These are phyloP conservation scores for Malassezia arunalokei DNA, from an alignment of 1,284 basidiomycete species.

Conservation along the genomic window DNA sequence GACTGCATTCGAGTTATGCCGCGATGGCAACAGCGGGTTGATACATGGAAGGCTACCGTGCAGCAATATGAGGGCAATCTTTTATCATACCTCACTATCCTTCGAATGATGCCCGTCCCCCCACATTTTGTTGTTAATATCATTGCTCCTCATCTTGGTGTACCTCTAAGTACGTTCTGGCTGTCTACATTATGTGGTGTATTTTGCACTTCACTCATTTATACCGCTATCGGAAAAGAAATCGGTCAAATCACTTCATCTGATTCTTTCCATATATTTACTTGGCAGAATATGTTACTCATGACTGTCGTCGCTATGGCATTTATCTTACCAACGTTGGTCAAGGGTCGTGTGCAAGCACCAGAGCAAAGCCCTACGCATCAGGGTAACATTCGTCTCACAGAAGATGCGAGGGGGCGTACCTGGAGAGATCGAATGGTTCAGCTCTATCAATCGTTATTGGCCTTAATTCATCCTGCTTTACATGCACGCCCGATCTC, in stretches of 20 bases:
- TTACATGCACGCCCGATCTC: not conserved
- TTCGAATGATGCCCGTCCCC: conserved; percentile 66
- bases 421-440: not conserved
- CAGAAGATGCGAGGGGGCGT: not conserved
- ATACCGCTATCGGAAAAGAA: conserved; percentile 77
- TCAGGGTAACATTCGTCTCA: not conserved
- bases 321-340: conserved; percentile 68
- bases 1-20: conserved; percentile 49
- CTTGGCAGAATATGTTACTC: conserved; percentile 70
- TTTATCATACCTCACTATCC: conserved; percentile 75
- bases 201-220: conserved; percentile 80
- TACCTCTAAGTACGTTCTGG: conserved; percentile 76
- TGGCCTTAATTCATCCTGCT: not conserved
- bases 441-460: not conserved
- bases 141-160: conserved; percentile 82
- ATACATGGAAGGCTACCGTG: conserved; percentile 67
- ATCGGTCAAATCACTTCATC: conserved; percentile 88
- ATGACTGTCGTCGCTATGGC: conserved; percentile 72
- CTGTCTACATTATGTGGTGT: conserved; percentile 78
- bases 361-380: conserved; percentile 9
- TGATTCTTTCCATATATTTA: conserved; percentile 81
- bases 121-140: conserved; percentile 75
- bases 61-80: conserved; percentile 62
- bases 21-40: conserved; percentile 63
- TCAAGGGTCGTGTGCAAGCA: conserved; percentile 14